phyloP scores from a whole-genome alignment of 169 alveolate genomes.

The Ichthyophthirius multifiliis region DNA sequence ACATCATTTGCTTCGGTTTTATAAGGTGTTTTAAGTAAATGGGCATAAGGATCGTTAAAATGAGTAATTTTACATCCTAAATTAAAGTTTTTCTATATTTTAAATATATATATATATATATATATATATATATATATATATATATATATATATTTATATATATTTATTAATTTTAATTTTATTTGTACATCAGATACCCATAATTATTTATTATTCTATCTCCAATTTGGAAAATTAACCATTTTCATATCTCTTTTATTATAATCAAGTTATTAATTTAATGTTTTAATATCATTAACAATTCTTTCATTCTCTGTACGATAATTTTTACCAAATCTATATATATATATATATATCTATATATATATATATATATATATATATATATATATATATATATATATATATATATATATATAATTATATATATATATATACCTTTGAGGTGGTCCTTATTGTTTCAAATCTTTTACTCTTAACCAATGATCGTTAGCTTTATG shows the following conservation, averaged over 20 bases:
- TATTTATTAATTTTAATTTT: background rate
- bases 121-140: too few relatives aligned
- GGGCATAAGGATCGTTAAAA: background rate
- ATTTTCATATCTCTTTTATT: slow-evolving; percentile 5
- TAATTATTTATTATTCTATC: background rate
- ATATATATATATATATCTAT: too few relatives aligned
- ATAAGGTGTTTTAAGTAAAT: background rate
- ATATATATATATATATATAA: too few relatives aligned
- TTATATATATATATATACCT: background rate
- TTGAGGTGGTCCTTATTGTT: background rate
- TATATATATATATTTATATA: too few relatives aligned
- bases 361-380: too few relatives aligned
- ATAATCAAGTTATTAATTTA: background rate
- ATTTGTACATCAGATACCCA: background rate
- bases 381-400: background rate
- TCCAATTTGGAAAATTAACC: slow-evolving; percentile 14
- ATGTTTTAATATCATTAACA: background rate
- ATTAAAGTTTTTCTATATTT: too few relatives aligned
- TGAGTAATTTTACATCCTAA: too few relatives aligned
- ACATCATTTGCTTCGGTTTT: too few relatives aligned
- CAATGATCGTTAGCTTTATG: background rate
- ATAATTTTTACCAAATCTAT: background rate
- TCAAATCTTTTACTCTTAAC: background rate
- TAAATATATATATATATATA: too few relatives aligned
- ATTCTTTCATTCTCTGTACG: slow-evolving; percentile 12